Conservation (phyloP, 495 filamentous ascomycete species). For the Tuber indicum region DNA sequence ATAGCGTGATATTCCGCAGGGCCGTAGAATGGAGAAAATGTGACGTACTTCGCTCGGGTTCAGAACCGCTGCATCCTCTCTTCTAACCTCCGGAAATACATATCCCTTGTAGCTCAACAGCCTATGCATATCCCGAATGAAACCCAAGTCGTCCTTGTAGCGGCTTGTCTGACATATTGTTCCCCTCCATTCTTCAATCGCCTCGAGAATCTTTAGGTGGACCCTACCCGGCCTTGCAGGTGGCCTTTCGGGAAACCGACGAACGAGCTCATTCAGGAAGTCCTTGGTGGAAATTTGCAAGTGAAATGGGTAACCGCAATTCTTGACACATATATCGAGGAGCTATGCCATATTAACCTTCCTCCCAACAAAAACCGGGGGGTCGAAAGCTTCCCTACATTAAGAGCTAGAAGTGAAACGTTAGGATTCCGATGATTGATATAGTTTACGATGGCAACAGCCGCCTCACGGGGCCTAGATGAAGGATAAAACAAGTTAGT, state of each 20-base stretch:
- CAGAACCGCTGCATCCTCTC: constrained; percentile 92
- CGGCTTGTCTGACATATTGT: constrained; percentile 97
- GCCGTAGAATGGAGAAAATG: not conserved
- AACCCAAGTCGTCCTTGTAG: constrained; percentile 94
- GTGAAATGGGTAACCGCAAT: constrained; percentile 98
- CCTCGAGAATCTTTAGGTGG: constrained; percentile 86
- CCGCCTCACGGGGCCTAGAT: constrained; percentile 78
- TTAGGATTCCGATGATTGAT: constrained; percentile 96
- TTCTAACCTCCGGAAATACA: constrained; percentile 79
- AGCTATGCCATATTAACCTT: constrained; percentile 49
- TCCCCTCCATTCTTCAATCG: constrained; percentile 96
- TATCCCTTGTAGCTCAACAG: constrained; percentile 95
- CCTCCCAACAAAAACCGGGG: not conserved
- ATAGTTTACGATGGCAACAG: constrained; percentile 85
- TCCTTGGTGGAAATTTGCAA: constrained; percentile 98
- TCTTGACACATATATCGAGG: constrained; percentile 98
- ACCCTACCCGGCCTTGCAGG: constrained; percentile 77
- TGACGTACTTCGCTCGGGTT: constrained; percentile 89
- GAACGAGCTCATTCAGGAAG: constrained; percentile 95
- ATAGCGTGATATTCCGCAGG: not conserved
- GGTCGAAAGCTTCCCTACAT: constrained; percentile 45
- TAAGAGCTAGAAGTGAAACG: constrained; percentile 79
- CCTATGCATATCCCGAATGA: constrained; percentile 96
- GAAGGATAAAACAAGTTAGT: constrained; percentile 17
- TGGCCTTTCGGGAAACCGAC: constrained; percentile 89